Evolutionary conservation across 2,329 filamentous ascomycete genomes (phyloP), one percentile per base, ranked within the genome.

Genomic region (Scedosporium boydii): DNA sequence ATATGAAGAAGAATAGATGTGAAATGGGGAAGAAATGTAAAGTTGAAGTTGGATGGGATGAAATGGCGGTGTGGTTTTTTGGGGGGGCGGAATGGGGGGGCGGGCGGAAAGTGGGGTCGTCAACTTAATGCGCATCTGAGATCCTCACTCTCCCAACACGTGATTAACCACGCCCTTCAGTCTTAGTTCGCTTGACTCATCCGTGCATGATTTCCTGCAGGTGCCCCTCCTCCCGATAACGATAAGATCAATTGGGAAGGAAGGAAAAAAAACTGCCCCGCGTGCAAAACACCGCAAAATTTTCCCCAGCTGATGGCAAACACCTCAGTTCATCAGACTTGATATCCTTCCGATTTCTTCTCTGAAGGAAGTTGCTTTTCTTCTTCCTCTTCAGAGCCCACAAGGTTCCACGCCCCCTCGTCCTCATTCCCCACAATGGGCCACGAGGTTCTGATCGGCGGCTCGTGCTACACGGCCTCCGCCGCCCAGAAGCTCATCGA

Each of bases 401-500:
- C 2, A 34, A 57, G 53, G 53, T 27, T 27, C 18, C 18, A 9
- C 48, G 18, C 48, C 23, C 23, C 23, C 18, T 16, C 26, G 12
- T 56, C 23, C 29, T 57, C 53, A 21, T 2, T 6, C 53, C 53
- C 27, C 56, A 41, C 34, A 23, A 42, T 42, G 38, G 38, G 27
- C 29, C 38, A 58, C 21, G 29, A 42, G 27, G 29, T 58, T 18
- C 27, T 58, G 38, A 42, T 41, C 56, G 56, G 56, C 27, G 56
- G 29, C 16, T 58, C 56, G 23, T 58, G 56, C 56, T 58, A 41
- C 27, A 58, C 56, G n/a, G 27, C 29, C 56, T 58, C 56, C 27
- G 27, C 27, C 27, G 29, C 38, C 56, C 29, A 58, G 56, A 58
- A 58, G 56, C 56, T 58, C 56, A n/a, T 26, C 16, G 29, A 41